Conservation (phyloP, 805 yeast genomes). For the Wickerhamomyces tratensis region DNA sequence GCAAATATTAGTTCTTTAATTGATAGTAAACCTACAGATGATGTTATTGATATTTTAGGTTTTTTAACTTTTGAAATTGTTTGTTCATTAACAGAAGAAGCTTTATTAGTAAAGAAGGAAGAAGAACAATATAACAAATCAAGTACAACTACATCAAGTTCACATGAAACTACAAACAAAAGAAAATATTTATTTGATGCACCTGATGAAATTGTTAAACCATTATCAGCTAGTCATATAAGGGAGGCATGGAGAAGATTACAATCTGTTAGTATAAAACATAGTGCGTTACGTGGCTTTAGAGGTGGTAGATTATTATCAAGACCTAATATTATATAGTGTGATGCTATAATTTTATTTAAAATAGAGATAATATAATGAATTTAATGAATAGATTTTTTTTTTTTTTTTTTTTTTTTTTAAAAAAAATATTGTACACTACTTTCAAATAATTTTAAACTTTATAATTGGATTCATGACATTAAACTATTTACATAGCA, state of each 20-base stretch:
- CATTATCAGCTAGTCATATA: constrained; percentile 71
- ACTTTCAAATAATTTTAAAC: too few relatives aligned
- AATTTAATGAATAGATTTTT: not conserved
- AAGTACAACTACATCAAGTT: constrained; percentile 11
- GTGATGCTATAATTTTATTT: too few relatives aligned
- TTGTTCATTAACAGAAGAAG: constrained; percentile 88
- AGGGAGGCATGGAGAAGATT: constrained; percentile 84
- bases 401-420: not conserved
- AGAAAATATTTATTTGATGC: constrained; percentile 68
- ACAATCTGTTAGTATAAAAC: constrained; percentile 48
- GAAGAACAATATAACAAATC: constrained; percentile 41
- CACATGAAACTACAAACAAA: constrained; percentile 32
- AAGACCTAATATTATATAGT: constrained; percentile 23
- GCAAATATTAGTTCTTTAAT: constrained; percentile 77
- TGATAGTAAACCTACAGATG: constrained; percentile 90
- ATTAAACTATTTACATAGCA: not conserved
- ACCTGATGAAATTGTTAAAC: constrained; percentile 76
- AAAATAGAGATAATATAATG: not conserved
- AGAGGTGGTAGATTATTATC: constrained; percentile 36
- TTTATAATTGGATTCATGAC: not conserved
- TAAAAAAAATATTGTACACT: not conserved
- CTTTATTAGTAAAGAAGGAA: constrained; percentile 65
- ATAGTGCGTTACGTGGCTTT: constrained; percentile 59
- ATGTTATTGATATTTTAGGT: constrained; percentile 91
- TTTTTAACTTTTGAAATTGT: constrained; percentile 95